Percentiles rank a stretch among this genome's conserved stretches.
These are phyloP conservation scores for Cladosporium velox DNA, from an alignment of 2,329 filamentous ascomycete genomes.

Conservation along the genomic window DNA sequence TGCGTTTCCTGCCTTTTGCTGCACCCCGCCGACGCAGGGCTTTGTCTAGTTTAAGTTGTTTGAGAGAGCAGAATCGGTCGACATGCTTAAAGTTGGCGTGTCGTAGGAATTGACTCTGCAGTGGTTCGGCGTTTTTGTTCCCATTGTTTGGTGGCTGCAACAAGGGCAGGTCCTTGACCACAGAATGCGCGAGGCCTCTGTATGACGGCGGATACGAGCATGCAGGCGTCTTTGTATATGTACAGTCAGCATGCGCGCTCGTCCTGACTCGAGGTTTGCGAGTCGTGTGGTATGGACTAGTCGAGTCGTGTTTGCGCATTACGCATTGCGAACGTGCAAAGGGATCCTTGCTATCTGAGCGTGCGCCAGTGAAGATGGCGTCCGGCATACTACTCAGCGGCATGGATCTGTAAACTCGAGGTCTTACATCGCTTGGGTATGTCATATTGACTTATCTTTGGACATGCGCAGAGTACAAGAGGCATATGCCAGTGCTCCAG, in stretches of 20 bases:
- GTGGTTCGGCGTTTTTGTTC: conserved; percentile 8
- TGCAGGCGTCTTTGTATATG: neutral
- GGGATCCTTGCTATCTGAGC: neutral
- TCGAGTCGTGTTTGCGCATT: neutral
- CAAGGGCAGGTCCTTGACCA: neutral
- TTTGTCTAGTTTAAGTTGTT: neutral
- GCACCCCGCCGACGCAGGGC: conserved; percentile 19
- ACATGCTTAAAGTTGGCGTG: conserved; percentile 16
- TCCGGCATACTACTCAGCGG: neutral
- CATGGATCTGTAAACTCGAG: neutral
- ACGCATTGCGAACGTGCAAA: neutral
- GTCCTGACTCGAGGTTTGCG: neutral
- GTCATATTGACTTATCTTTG: neutral
- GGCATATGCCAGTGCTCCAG: neutral
- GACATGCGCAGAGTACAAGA: neutral
- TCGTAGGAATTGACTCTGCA: conserved; percentile 6
- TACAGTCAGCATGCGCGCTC: neutral
- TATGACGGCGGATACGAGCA: neutral
- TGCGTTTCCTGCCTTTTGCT: neutral
- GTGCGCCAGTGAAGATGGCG: neutral
- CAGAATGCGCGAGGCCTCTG: neutral
- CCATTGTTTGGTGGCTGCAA: neutral
- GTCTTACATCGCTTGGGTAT: neutral
- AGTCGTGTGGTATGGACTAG: neutral
- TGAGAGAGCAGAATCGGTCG: conserved; percentile 12